Base-by-base conservation (phyloP, 2,329 filamentous ascomycete species). In the Cryphonectria nitschkei region DNA sequence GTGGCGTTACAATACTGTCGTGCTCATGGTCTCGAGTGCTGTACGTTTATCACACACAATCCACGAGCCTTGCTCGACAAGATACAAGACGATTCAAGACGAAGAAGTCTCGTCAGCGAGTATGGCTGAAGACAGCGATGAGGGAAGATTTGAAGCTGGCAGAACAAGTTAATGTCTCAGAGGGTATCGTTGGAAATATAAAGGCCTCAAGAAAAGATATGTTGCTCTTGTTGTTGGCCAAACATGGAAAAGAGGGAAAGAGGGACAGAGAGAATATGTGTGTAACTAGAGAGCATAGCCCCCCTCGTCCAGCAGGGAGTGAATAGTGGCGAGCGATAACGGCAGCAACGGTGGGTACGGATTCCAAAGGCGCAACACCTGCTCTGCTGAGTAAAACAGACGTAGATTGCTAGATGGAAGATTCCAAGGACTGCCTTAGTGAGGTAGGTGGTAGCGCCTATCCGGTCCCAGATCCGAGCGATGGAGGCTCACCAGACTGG, bases 361-460 rank as follows among this genome's bases (percentile, higher is more conserved):
- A 46, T 29, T 43, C 52, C 43, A 29, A 43, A 58, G 50, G 62
- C 43, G 58, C 63, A 67, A 62, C 65, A 67, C 67, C 66, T 68
- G 58, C 50, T 67, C 62, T 67, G 64, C 66, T 63, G 68, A 71
- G 66, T 54, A 68, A 50, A 56, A 62, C 62, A 61, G 29, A 63
- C 61, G 56, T 34, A 68, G 58, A 68, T 34, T 50, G 39, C 22
- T 50, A 26, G 50, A 32, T 61, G 50, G 54, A 68, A 58, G 26
- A 8, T 56, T 56, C 68, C 34, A 68, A 52, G 46, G 34, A 68
- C 46, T 71, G 65, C 71, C 71, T 73, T 41, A 70, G 65, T 70
- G 65, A 60, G 68, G 71, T 71, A 71, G 71, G 69, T 73, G 69
- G 71, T 71, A 71, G 65, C 68, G 69, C 61, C 46, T 61, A 50